Evolutionary conservation across 306 rosid species (phyloP).

Genomic region (barrel medic (Medicago truncatula)): DNA sequence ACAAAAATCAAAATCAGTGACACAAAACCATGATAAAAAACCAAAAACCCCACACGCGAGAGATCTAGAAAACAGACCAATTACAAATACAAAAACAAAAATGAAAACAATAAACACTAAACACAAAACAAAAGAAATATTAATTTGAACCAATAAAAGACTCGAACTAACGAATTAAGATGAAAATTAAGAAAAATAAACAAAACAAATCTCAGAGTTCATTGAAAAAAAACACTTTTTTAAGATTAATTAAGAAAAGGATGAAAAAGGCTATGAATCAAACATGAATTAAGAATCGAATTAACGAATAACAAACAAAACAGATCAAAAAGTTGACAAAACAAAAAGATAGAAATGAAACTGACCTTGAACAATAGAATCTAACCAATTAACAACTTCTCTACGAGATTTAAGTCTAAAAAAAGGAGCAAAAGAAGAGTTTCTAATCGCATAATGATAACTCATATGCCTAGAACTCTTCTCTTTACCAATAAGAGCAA

Average conservation of each 20-base stretch:
- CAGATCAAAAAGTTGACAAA: too few relatives aligned
- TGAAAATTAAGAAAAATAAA: neutral
- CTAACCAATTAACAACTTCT: slow-evolving; percentile 83
- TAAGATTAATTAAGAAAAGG: neutral
- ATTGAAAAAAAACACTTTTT: too few relatives aligned
- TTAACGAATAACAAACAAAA: neutral
- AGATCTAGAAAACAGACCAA: neutral
- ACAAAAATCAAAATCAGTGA: too few relatives aligned
- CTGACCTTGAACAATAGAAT: slow-evolving; percentile 74
- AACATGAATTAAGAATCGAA: too few relatives aligned
- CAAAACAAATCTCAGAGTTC: neutral
- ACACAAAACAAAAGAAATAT: neutral
- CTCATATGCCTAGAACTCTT: slow-evolving; percentile 74
- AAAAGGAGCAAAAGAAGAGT: slow-evolving; percentile 34
- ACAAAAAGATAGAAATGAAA: neutral
- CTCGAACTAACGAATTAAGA: neutral
- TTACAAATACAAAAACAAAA: neutral
- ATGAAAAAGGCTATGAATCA: neutral
- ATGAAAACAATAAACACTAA: neutral
- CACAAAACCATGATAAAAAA: too few relatives aligned
- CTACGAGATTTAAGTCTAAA: slow-evolving; percentile 75
- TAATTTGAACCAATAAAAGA: too few relatives aligned
- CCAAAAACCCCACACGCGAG: neutral
- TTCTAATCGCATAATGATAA: slow-evolving; percentile 58
- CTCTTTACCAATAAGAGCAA: slow-evolving; percentile 81